A percentile compares a stretch with the other conserved stretches of the same genome.
These are phyloP conservation scores for Eucalyptus fibrosa DNA, from an alignment of 345 rosid genomes.

Conservation along the genomic window DNA sequence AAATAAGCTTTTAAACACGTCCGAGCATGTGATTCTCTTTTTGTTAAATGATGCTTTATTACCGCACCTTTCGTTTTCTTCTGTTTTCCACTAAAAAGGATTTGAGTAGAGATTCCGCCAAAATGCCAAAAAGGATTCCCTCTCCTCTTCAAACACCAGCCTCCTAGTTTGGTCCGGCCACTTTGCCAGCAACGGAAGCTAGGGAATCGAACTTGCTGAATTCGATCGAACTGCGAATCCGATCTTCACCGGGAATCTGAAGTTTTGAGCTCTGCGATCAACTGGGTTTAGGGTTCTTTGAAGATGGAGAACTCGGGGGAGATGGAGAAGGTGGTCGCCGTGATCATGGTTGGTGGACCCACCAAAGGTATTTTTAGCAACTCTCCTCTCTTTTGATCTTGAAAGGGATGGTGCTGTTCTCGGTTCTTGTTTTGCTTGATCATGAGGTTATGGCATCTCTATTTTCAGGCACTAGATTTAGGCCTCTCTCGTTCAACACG, in stretches of 20 bases:
- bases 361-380: slow-evolving; percentile 45
- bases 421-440: neutral
- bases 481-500: slow-evolving; percentile 67
- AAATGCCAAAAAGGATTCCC: neutral
- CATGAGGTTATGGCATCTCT: neutral
- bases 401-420: neutral
- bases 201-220: neutral
- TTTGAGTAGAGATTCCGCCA: neutral
- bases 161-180: neutral
- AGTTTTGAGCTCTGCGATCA: neutral
- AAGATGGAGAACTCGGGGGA: slow-evolving; percentile 22
- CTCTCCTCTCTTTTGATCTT: neutral
- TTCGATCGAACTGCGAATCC: neutral
- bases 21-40: neutral
- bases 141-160: neutral
- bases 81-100: neutral
- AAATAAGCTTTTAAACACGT: neutral
- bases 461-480: slow-evolving; percentile 59
- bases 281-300: neutral
- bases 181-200: neutral
- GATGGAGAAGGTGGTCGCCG: slow-evolving; percentile 60
- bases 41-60: neutral
- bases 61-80: neutral
- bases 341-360: slow-evolving; percentile 90
- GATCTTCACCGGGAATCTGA: neutral